Conservation (phyloP, 1,284 basidiomycete genomes). For the Ustilago lituana region DNA sequence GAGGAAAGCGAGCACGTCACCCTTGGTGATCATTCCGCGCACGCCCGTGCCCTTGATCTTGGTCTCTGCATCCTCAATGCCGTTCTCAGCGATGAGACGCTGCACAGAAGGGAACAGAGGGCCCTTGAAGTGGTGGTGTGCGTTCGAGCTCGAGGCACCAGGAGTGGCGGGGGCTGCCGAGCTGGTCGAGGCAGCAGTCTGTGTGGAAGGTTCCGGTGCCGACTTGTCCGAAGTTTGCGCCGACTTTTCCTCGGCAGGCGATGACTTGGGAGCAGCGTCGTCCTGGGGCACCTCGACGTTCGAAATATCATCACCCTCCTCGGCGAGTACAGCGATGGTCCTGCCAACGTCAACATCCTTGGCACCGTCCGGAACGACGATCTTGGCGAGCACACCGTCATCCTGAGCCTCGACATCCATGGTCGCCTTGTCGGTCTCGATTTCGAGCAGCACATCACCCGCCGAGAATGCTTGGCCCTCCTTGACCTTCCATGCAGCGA, state of each 20-base stretch:
- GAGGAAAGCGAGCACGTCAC: constrained; percentile 68
- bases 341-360: constrained; percentile 67
- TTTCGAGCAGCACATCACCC: constrained; percentile 93
- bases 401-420: constrained; percentile 70
- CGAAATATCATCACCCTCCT: constrained; percentile 69
- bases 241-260: constrained; percentile 16
- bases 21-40: constrained; percentile 69
- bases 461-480: constrained; percentile 70
- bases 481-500: constrained; percentile 67
- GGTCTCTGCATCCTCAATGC: constrained; percentile 61
- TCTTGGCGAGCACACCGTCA: constrained; percentile 69
- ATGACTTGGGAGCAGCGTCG: constrained; percentile 20
- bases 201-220: constrained; percentile 21
- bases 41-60: constrained; percentile 68
- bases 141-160: constrained; percentile 30
- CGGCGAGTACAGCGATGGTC: constrained; percentile 68
- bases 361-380: constrained; percentile 63
- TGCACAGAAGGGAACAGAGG: constrained; percentile 67
- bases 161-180: constrained; percentile 27
- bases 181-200: constrained; percentile 39
- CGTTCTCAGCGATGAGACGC: constrained; percentile 62
- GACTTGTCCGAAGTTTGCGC: constrained; percentile 28
- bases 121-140: constrained; percentile 35
- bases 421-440: constrained; percentile 71
- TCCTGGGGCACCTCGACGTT: constrained; percentile 59